Evolutionary conservation across 2,329 filamentous ascomycete species (phyloP), one percentile per base, ranked within the genome.

Genomic region (Fusarium stilboides): DNA sequence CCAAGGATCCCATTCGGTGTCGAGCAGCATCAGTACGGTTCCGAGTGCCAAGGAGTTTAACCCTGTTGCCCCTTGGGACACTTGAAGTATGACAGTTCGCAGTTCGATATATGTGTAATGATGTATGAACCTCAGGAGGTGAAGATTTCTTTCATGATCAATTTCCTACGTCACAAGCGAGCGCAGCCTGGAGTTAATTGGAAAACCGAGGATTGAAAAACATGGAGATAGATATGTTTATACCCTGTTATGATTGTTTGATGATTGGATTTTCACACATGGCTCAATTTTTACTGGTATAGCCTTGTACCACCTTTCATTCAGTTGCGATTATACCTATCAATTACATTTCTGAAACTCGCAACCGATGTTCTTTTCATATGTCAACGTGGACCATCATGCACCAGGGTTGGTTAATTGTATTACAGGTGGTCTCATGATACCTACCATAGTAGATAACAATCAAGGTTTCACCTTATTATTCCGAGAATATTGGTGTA

Each of bases 21-120:
- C 79, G 10, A 80, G 79, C 55, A 77, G 78, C 31, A 77, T 77
- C 20, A 82, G 76, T 2, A 78, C 77, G 9, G 57, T 64, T 10
- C 72, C 74, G 3, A 78, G 76, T 65, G 66, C 69, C n/a, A 77
- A 73, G 39, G 74, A 75, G 17, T 52, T 64, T 15, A 81, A 77
- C 12, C 72, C 69, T 7, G 70, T 80, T 17, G 65, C 79, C 2
- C 79, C 79, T 6, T 81, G 79, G 78, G 74, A 75, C 17, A 69
- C 65, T 39, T 73, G 61, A 71, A 24, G 6, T 39, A 13, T 20
- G 43, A 34, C 26, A 36, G 57, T 19, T 5, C 22, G 51, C 15
- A 22, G 15, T n/a, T 24, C 15, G 40, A 34, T 19, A 17, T 51
- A 55, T 53, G 43, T 64, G 37, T 65, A 26, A 67, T 57, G 65